Percentiles rank a stretch among this genome's conserved stretches.
Evolutionary conservation across 2,329 filamentous ascomycete genomes (phyloP).

Genomic region (Pseudocercospora vitis): DNA sequence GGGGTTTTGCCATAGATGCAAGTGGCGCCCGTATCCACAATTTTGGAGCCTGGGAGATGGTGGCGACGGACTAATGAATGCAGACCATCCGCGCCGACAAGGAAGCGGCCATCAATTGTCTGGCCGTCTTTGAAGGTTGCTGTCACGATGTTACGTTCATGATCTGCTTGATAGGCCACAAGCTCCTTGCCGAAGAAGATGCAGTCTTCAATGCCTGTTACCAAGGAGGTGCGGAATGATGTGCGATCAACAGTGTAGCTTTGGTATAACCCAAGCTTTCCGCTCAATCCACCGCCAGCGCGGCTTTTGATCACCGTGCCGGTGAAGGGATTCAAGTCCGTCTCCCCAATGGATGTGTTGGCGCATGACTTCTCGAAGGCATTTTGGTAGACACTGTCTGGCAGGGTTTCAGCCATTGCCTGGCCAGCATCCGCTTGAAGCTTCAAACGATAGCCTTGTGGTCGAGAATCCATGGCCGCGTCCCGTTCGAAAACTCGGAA

Average conservation of each 20-base stretch:
- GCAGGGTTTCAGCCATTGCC: constrained; percentile 24
- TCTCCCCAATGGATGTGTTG: constrained; percentile 23
- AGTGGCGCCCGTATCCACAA: constrained; percentile 25
- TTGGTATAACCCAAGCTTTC: constrained; percentile 18
- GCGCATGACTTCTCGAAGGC: constrained; percentile 26
- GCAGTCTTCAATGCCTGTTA: constrained; percentile 26
- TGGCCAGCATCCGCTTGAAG: constrained; percentile 26
- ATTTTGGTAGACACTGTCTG: constrained; percentile 19
- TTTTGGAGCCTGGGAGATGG: constrained; percentile 21
- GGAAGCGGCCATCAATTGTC: constrained; percentile 16
- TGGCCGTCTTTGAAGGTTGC: constrained; percentile 23
- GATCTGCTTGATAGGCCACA: constrained; percentile 15
- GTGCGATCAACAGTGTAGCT: constrained; percentile 27
- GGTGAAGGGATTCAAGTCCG: constrained; percentile 27
- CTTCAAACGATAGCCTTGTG: constrained; percentile 29
- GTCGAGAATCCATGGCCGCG: constrained; percentile 21
- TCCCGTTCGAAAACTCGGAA: constrained; percentile 29
- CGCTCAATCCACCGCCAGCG: constrained; percentile 20
- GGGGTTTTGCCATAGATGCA: constrained; percentile 32
- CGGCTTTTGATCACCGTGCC: constrained; percentile 25
- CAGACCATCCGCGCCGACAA: constrained; percentile 30
- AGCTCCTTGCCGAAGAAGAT: constrained; percentile 26
- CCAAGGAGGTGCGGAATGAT: constrained; percentile 23
- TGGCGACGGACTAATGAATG: constrained; percentile 28
- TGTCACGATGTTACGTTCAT: constrained; percentile 13